A percentile compares a stretch with the other conserved stretches of the same genome.
phyloP scores from a whole-genome alignment of 2,329 filamentous ascomycete genomes.

The Colletotrichum lindemuthianum region DNA sequence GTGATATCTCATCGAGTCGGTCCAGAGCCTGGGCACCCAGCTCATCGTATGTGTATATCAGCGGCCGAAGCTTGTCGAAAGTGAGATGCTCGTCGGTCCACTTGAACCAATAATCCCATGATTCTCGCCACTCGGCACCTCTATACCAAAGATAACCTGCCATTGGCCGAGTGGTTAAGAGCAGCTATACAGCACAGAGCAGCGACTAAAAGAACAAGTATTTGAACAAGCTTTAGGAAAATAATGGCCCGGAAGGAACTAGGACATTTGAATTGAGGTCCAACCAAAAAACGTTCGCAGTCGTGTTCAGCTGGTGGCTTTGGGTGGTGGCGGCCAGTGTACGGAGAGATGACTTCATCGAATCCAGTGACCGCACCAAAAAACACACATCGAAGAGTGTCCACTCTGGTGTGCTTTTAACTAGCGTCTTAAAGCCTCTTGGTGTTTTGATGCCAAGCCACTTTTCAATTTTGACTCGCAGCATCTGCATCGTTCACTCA shows the following conservation, averaged over 20 bases:
- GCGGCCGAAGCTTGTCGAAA: slow-evolving; percentile 64
- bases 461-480: slow-evolving; percentile 6
- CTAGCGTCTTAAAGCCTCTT: background rate
- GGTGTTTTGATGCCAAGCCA: background rate
- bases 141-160: slow-evolving; percentile 31
- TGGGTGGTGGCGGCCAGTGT: slow-evolving; percentile 6
- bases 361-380: slow-evolving; percentile 1
- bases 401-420: too few relatives aligned
- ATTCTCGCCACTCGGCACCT: slow-evolving; percentile 36
- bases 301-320: background rate
- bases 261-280: too few relatives aligned
- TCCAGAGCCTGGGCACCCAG: slow-evolving; percentile 74
- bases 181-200: too few relatives aligned
- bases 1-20: slow-evolving; percentile 69
- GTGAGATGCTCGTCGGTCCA: slow-evolving; percentile 74
- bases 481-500: background rate
- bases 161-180: slow-evolving; percentile 9
- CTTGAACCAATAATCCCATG: slow-evolving; percentile 75
- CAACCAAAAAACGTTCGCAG: too few relatives aligned
- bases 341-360: slow-evolving; percentile 21
- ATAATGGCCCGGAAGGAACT: too few relatives aligned
- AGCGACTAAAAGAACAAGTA: too few relatives aligned
- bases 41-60: slow-evolving; percentile 75
- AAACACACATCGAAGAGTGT: too few relatives aligned
- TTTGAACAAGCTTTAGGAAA: too few relatives aligned